Percentiles rank a stretch among this genome's conserved stretches.
Evolutionary conservation across 768 basidiomycete genomes (phyloP).

Genomic region (Kwoniella newhampshirensis): DNA sequence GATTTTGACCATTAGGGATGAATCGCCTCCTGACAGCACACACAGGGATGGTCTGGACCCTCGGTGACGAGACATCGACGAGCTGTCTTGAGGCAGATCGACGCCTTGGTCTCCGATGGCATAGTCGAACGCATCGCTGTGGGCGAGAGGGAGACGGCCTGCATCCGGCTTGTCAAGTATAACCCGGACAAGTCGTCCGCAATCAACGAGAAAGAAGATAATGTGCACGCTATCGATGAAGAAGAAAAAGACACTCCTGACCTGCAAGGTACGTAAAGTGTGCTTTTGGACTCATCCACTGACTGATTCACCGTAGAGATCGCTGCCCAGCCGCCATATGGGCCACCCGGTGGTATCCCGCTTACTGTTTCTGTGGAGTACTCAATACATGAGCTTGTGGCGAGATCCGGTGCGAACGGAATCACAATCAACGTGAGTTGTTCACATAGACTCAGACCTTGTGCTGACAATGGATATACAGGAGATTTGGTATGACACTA

Average conservation of each 20-base stretch:
- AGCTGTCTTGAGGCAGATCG: constrained; percentile 26
- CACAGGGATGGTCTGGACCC: constrained; percentile 34
- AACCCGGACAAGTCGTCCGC: constrained; percentile 26
- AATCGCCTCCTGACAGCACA: not conserved
- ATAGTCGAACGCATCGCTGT: constrained; percentile 35
- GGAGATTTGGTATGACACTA: constrained; percentile 27
- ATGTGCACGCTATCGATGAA: no score
- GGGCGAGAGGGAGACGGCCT: constrained; percentile 23
- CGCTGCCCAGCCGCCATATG: constrained; percentile 13
- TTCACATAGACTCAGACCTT: not conserved
- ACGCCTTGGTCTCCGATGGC: constrained; percentile 28
- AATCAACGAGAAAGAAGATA: not conserved
- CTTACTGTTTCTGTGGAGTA: constrained; percentile 24
- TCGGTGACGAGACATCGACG: constrained; percentile 25
- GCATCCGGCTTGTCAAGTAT: constrained; percentile 41
- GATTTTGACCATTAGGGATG: not conserved
- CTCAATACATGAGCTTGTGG: constrained; percentile 20
- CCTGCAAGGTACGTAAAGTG: constrained; percentile 10
- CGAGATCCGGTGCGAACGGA: constrained; percentile 21
- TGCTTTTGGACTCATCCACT: not conserved
- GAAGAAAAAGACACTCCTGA: constrained; percentile 7
- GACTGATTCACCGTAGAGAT: constrained; percentile 1
- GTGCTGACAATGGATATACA: not conserved
- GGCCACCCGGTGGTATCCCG: constrained; percentile 15
- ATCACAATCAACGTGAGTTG: constrained; percentile 26